A percentile compares a stretch with the other conserved stretches of the same genome.
Conservation (phyloP, 768 basidiomycete genomes). For the Russula sp. region DNA sequence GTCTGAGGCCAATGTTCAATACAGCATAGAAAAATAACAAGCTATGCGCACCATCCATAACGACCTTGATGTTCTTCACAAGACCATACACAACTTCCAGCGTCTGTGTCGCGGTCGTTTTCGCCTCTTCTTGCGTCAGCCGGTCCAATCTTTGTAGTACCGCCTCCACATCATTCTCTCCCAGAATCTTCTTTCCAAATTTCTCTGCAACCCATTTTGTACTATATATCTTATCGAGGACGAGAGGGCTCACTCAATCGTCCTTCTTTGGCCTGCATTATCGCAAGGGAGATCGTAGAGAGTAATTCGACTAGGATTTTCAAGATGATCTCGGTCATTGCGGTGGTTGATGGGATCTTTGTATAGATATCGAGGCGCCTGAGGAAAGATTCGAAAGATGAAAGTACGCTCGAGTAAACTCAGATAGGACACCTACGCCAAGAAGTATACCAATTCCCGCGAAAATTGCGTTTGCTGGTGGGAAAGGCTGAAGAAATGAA, state of each 20-base stretch:
- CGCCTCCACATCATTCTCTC: too few species aligned
- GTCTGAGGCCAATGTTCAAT: neutral
- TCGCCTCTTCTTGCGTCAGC: slow-evolving; percentile 1
- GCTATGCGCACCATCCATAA: neutral
- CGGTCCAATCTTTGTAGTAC: too few species aligned
- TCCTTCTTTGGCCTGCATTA: neutral
- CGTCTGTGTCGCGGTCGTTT: neutral
- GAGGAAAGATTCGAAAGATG: neutral
- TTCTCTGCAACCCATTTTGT: neutral
- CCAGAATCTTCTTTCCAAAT: too few species aligned
- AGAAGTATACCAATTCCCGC: neutral
- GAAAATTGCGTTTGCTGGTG: neutral
- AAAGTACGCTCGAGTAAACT: neutral
- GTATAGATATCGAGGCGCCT: slow-evolving; percentile 2
- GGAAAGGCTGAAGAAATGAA: neutral
- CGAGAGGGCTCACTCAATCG: neutral
- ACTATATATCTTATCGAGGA: neutral
- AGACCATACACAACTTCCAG: neutral
- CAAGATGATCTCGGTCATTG: neutral
- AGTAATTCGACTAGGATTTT: neutral
- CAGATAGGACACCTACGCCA: neutral
- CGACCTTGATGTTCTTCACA: neutral
- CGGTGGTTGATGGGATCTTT: neutral
- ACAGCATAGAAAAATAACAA: neutral
- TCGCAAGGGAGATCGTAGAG: neutral